phyloP scores from a whole-genome alignment of 2,329 filamentous ascomycete genomes.

The Zymoseptoria tritici region DNA sequence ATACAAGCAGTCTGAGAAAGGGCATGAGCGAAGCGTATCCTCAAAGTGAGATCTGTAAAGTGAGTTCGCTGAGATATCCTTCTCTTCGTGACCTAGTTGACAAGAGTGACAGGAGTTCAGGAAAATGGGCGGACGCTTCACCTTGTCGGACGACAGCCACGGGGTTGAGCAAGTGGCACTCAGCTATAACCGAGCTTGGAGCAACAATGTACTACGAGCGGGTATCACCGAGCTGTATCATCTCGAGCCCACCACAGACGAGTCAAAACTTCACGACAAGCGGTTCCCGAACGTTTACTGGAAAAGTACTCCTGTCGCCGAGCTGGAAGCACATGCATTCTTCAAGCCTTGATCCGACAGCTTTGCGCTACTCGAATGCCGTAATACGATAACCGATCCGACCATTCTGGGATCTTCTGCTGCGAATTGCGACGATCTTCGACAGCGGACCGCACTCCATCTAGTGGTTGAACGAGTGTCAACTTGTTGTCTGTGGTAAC shows the following conservation, averaged over 20 bases:
- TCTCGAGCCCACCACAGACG: conserved; percentile 25
- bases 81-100: conserved; percentile 1
- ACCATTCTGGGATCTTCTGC: neutral
- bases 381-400: neutral
- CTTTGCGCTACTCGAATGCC: neutral
- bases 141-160: conserved; percentile 92
- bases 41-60: conserved; percentile 66
- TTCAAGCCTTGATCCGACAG: conserved; percentile 6
- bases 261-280: conserved; percentile 22
- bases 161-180: conserved; percentile 79
- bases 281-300: conserved; percentile 28
- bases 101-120: conserved; percentile 55
- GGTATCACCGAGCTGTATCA: conserved; percentile 53
- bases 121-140: conserved; percentile 68
- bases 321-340: conserved; percentile 19
- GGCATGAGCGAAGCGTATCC: conserved; percentile 89
- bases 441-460: neutral
- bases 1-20: conserved; percentile 80
- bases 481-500: neutral
- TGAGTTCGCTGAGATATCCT: conserved; percentile 31
- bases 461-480: neutral
- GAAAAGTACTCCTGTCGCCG: conserved; percentile 12
- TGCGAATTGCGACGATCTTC: neutral
- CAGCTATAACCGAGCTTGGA: conserved; percentile 53
- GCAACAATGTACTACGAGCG: conserved; percentile 52